Evolutionary conservation across 306 rosid genomes (phyloP), one percentile per base, ranked within the genome.

Genomic region (Delonix regia): DNA sequence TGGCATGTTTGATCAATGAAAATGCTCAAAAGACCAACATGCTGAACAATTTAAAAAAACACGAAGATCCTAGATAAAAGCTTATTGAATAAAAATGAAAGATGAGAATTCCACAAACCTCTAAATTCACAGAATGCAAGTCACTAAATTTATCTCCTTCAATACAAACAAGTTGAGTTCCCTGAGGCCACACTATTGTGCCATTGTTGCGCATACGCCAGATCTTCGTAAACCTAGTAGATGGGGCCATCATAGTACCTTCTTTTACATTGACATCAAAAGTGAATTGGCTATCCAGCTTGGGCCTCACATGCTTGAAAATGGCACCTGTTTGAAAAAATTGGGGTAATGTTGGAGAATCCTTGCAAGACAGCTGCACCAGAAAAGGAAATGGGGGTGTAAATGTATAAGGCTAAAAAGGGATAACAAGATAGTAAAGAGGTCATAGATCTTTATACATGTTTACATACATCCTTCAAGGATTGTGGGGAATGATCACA

Each of bases 201-300:
- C 99, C 99, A 61, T 34, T 87, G 83, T 94, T 94, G 34, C 83
- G 88, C 93, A 94, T 83, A 75, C 92, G 85, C 97, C 99, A 94
- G 75, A 92, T 90, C 86, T 94, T 94, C 66, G 97, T 94, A 77
- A 94, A 92, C 56, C 83, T 80, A 41, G 93, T 89, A 56, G 83
- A 76, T 47, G 99, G 97, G 65, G 93, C 81, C 89, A 94, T 89
- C 73, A 86, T 49, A 8, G 97, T 92, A 65, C 91, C 93, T 79
- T 94, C 97, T 30, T 84, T 41, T 48, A 94, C 91, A 76, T 89
- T 92, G 28, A 94, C 95, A 83, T 92, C 97, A 68, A 85, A 67
- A 66, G 87, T 75, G 5, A 94, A 90, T 39, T 75, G 81, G 84
- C 94, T 89, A 39, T 94, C 97, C 47, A 94, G 81, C 86, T 75